Percentiles rank a stretch among this genome's conserved stretches.
phyloP scores from a whole-genome alignment of 805 yeast genomes.

The Lachancea sp. region DNA sequence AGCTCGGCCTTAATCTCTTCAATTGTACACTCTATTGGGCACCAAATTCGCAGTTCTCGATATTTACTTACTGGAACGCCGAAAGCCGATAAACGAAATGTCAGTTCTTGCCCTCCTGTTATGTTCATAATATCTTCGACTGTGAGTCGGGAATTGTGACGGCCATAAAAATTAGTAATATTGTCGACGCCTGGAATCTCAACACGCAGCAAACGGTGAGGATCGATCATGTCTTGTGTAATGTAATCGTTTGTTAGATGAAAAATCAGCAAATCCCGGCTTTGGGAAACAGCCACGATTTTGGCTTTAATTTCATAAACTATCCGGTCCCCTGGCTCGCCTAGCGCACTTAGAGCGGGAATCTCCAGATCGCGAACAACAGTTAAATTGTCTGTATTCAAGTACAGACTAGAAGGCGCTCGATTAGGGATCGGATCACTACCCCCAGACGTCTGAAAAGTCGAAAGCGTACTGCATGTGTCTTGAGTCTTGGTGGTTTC shows the following conservation, averaged over 20 bases:
- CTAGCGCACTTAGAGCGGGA: neutral
- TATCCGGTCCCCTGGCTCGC: neutral
- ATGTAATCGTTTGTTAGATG: constrained; percentile 13
- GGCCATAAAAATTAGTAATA: constrained; percentile 14
- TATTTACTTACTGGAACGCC: constrained; percentile 1
- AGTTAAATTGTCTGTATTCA: neutral
- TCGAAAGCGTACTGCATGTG: neutral
- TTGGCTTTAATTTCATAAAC: constrained; percentile 6
- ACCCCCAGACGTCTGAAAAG: neutral
- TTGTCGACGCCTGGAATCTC: constrained; percentile 15
- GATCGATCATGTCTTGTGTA: constrained; percentile 14
- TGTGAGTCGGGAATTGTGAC: neutral
- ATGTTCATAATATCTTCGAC: neutral
- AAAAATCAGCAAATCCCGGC: constrained; percentile 4
- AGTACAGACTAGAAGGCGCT: constrained; percentile 2
- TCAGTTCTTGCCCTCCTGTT: neutral
- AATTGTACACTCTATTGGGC: constrained; percentile 22
- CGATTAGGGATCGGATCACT: neutral
- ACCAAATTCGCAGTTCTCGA: constrained; percentile 15
- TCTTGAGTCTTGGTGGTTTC: neutral
- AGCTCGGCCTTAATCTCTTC: constrained; percentile 17
- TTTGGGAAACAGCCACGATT: constrained; percentile 5
- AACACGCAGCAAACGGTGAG: constrained; percentile 14
- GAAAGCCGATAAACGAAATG: constrained; percentile 5
- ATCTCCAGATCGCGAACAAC: constrained; percentile 3